Conservation (phyloP, 768 basidiomycete genomes). For the Arthromyces matolae region DNA sequence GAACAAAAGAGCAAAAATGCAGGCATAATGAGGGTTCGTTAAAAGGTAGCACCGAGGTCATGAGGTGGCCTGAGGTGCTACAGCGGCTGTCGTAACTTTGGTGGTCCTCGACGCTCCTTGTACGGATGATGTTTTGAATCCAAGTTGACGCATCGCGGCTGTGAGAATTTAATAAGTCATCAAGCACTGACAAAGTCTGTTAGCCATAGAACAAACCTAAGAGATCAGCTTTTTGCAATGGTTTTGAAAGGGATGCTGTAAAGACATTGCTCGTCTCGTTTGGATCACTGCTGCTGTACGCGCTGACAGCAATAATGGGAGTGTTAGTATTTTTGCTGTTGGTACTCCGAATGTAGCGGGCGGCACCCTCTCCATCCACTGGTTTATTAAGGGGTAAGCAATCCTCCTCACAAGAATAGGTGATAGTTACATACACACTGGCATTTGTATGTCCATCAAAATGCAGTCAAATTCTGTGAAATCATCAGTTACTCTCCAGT, state of each 20-base stretch:
- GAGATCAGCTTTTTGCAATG: conserved; percentile 83
- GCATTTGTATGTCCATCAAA: conserved; percentile 94
- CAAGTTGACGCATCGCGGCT: conserved; percentile 78
- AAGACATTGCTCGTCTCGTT: conserved; percentile 67
- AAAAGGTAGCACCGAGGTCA: conserved; percentile 29
- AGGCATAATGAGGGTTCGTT: conserved; percentile 24
- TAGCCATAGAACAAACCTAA: conserved; percentile 37
- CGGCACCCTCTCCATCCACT: conserved; percentile 96
- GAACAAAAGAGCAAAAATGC: conserved; percentile 25
- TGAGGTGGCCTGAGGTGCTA: conserved; percentile 32
- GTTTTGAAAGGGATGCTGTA: conserved; percentile 81
- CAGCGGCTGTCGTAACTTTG: conserved; percentile 39
- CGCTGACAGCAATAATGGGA: conserved; percentile 90
- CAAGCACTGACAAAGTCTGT: not conserved
- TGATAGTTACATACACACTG: conserved; percentile 80
- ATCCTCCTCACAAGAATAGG: too few species aligned
- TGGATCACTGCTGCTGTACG: conserved; percentile 72
- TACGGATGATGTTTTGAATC: conserved; percentile 82
- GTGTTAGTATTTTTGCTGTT: conserved; percentile 92
- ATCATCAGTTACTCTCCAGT: conserved; percentile 24
- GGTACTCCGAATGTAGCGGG: conserved; percentile 94
- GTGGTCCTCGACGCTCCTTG: conserved; percentile 50
- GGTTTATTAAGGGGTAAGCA: conserved; percentile 6
- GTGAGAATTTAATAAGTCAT: conserved; percentile 5
- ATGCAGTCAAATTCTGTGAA: conserved; percentile 88